Evolutionary conservation across 148 eudicot species (phyloP), one percentile per base, ranked within the genome.

Genomic region (Amaranthus cruentus): DNA sequence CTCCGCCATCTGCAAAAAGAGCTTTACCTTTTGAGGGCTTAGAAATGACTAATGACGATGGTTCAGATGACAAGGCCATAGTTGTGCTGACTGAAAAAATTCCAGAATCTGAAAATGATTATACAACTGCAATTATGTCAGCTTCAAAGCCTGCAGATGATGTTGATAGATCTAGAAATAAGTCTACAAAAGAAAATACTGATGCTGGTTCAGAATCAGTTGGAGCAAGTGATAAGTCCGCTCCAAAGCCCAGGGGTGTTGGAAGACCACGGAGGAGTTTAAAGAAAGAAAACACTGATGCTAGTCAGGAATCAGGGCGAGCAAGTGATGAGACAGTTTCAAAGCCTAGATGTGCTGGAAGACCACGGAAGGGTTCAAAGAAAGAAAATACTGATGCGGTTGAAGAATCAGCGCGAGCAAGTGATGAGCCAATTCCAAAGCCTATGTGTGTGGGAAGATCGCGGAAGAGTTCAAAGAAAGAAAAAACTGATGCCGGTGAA

Each of bases 1-100:
- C 76, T 66, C 85, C 87, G 44, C 78, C 75, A 42, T 83, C 87
- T 51, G 89, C 91, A 43, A 91, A 89, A 85, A 86, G 90, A 76
- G 82, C 88, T 38, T 83, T 91, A 51, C 80, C 90, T 77, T 87
- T 87, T 74, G 70, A 84, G 54, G 86, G 76, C 58, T 70, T 65
- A 21, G 86, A 86, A 72, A 79, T 58, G 53, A 60, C 69, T 13
- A n/a, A 63, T 21, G 66, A 69, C 49, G 69, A 69, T 52, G 63
- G 58, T 55, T 55, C 62, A 28, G 68, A 55, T 70, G 78, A 70
- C 55, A 55, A 56, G 74, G 58, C 46, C 42, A 15, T 53, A 0
- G 71, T n/a, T 65, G 21, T 47, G 47, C 50, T 50, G 57, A 59
- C 66, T 28, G 73, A 75, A 59, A 60, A 58, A 57, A 50, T 18